A percentile compares a stretch with the other conserved stretches of the same genome.
Conservation (phyloP, 805 yeast species). For the Saccharomyces eubayanus region DNA sequence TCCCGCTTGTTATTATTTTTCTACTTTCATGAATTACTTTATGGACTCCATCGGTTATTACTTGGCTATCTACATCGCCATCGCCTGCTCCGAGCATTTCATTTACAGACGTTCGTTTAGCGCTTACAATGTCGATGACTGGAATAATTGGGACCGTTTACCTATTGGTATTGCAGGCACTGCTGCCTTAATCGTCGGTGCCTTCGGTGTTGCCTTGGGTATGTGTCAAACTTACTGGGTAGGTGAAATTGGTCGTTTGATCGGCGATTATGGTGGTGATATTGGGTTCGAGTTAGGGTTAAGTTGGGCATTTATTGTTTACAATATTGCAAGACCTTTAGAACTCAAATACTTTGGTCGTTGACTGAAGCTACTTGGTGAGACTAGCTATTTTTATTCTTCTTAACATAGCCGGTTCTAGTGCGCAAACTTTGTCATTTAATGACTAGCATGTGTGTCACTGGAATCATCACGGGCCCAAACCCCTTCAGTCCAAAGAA, state of each 20-base stretch:
- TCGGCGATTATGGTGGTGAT: conserved; percentile 70
- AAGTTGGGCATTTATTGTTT: conserved; percentile 56
- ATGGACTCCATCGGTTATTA: conserved; percentile 90
- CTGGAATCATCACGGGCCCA: background rate
- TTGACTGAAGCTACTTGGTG: conserved; percentile 3
- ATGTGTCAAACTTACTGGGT: conserved; percentile 80
- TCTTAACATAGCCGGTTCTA: background rate
- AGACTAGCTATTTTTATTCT: background rate
- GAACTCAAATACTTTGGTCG: conserved; percentile 54
- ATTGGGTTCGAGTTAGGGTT: conserved; percentile 74
- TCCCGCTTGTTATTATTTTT: conserved; percentile 74
- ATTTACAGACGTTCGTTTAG: conserved; percentile 56
- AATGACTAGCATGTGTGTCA: background rate
- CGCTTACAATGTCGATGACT: conserved; percentile 56
- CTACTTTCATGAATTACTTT: conserved; percentile 65
- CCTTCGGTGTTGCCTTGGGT: conserved; percentile 79
- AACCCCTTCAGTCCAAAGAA: background rate
- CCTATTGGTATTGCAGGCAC: conserved; percentile 76
- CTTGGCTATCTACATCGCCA: conserved; percentile 74
- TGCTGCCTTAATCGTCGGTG: conserved; percentile 73
- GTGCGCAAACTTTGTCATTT: background rate
- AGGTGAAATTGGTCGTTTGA: conserved; percentile 55
- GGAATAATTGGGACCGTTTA: conserved; percentile 45
- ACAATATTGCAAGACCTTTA: conserved; percentile 48
- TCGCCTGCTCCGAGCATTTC: conserved; percentile 70